Conservation (phyloP, 192 early-diverging fungal genomes). For the Podila epicladia region DNA sequence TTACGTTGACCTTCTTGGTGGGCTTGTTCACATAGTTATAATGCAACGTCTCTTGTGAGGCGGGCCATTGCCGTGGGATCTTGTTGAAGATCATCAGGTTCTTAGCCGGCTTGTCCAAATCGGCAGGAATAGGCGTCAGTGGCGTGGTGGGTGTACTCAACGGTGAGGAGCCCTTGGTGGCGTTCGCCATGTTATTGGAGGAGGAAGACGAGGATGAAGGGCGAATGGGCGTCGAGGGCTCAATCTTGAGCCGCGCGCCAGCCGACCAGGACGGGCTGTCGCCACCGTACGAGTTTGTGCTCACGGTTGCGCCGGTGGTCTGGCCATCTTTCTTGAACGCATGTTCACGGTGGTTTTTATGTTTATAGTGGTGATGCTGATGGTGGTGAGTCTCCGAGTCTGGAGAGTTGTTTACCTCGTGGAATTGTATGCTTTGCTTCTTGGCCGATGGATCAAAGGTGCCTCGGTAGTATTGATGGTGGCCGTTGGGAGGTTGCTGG, state of each 20-base stretch:
- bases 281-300: constrained; percentile 16
- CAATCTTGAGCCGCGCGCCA: constrained; percentile 28
- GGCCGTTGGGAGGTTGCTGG: background rate
- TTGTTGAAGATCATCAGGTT: constrained; percentile 50
- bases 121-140: constrained; percentile 28
- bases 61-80: constrained; percentile 48
- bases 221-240: constrained; percentile 26
- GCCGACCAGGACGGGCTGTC: constrained; percentile 17
- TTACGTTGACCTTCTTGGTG: constrained; percentile 29
- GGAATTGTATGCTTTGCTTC: constrained; percentile 16
- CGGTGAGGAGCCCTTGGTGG: constrained; percentile 16
- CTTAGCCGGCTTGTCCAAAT: constrained; percentile 40
- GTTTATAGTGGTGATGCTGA: background rate
- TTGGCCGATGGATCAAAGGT: constrained; percentile 3
- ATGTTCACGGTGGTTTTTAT: background rate
- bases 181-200: background rate
- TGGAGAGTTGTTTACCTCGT: background rate
- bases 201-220: constrained; percentile 1
- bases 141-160: constrained; percentile 16
- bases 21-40: constrained; percentile 22
- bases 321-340: background rate
- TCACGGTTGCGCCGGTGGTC: constrained; percentile 9
- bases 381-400: background rate
- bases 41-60: constrained; percentile 47
- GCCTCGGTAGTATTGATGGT: constrained; percentile 5